Evolutionary conservation across 495 filamentous ascomycete species (phyloP).

Genomic region (Penicillium steckii): DNA sequence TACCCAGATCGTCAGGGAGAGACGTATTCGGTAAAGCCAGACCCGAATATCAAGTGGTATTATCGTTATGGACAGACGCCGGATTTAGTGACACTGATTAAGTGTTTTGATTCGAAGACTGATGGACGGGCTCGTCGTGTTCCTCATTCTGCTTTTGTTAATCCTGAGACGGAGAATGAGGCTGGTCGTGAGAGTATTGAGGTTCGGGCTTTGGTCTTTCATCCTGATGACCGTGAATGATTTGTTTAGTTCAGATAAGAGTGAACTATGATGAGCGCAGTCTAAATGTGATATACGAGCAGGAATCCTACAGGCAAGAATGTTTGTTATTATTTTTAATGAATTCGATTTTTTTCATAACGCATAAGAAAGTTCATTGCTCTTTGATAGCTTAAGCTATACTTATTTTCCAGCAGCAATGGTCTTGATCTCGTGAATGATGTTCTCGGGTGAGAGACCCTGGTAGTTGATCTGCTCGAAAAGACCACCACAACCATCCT

Average conservation of each 20-base stretch:
- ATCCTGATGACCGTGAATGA: conserved; percentile 47
- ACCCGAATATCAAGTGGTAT: conserved; percentile 48
- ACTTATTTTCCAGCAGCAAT: conserved; percentile 25
- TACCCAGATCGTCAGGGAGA: conserved; percentile 51
- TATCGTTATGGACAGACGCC: conserved; percentile 54
- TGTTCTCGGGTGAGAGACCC: conserved; percentile 36
- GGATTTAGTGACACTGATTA: conserved; percentile 63
- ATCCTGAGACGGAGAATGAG: conserved; percentile 49
- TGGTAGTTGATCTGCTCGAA: conserved; percentile 39
- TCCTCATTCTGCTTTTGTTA: conserved; percentile 63
- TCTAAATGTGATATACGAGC: too few species aligned
- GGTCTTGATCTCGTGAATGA: conserved; percentile 27
- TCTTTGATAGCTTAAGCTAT: background rate
- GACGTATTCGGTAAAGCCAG: conserved; percentile 42
- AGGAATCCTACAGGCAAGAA: too few species aligned
- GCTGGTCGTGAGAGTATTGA: conserved; percentile 63
- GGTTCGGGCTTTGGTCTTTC: conserved; percentile 57
- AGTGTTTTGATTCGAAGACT: conserved; percentile 68
- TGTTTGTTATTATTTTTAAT: background rate
- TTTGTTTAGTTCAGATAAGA: too few species aligned
- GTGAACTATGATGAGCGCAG: too few species aligned
- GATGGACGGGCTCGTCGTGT: conserved; percentile 52
- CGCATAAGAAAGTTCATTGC: background rate
- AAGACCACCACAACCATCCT: conserved; percentile 39
- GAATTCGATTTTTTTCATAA: background rate